phyloP scores from a whole-genome alignment of 371 early-diverging fungal species.

The Mortierella sp. region DNA sequence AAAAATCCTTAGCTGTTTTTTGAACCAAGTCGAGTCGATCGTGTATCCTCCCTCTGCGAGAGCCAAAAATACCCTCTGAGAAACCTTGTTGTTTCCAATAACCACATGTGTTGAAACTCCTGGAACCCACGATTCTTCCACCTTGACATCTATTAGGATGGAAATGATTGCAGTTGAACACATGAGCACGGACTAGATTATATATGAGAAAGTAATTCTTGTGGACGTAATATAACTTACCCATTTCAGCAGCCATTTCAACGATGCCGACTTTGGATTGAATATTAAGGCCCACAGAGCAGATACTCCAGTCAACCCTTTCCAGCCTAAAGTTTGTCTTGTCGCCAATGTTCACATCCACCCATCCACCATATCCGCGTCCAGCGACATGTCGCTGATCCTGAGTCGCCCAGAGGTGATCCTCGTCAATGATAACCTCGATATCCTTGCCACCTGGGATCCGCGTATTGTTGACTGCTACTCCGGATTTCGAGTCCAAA shows the following conservation, averaged over 20 bases:
- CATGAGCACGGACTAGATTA: not conserved
- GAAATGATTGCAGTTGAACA: not conserved
- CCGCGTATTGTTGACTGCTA: constrained; percentile 16
- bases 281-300: constrained; percentile 31
- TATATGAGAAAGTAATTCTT: not conserved
- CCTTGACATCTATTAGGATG: constrained; percentile 30
- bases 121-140: constrained; percentile 37
- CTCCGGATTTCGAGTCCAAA: constrained; percentile 36
- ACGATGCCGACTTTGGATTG: constrained; percentile 32
- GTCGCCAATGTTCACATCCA: constrained; percentile 30
- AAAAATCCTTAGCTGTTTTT: constrained; percentile 12
- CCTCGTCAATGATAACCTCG: constrained; percentile 21
- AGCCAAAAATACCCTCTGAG: constrained; percentile 39
- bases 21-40: constrained; percentile 28
- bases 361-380: constrained; percentile 49
- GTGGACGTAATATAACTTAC: not conserved
- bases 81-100: constrained; percentile 33
- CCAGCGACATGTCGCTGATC: constrained; percentile 41
- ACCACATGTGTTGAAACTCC: constrained; percentile 48
- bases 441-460: constrained; percentile 31
- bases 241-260: constrained; percentile 37
- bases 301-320: constrained; percentile 41
- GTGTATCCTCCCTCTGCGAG: constrained; percentile 48
- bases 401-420: constrained; percentile 15
- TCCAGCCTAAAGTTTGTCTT: constrained; percentile 47